phyloP scores from a whole-genome alignment of 192 early-diverging fungal species.

The Dispira parvispora region DNA sequence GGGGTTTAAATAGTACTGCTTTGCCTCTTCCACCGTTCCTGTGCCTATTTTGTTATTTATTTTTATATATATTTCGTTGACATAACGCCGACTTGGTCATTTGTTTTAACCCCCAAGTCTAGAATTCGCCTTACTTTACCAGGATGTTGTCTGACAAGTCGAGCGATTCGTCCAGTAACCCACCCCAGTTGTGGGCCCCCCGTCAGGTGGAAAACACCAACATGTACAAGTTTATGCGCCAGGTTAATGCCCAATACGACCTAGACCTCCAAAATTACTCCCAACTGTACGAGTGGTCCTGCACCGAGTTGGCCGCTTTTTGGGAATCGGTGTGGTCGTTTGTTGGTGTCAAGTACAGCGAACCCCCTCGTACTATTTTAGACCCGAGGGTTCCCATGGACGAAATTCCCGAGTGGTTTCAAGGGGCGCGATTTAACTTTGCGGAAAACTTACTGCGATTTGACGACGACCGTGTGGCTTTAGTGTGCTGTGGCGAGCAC shows the following conservation, averaged over 20 bases:
- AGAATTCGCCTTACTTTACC: neutral
- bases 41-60: no score
- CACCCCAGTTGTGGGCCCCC: neutral
- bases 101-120: no score
- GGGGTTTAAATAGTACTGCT: no score
- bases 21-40: no score
- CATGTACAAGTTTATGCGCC: slow-evolving; percentile 8
- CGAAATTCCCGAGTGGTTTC: slow-evolving; percentile 81
- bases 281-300: slow-evolving; percentile 75
- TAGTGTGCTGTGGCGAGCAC: slow-evolving; percentile 19
- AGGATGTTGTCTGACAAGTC: no score
- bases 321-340: slow-evolving; percentile 82
- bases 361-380: slow-evolving; percentile 30
- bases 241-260: slow-evolving; percentile 1
- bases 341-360: slow-evolving; percentile 18
- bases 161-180: slow-evolving; percentile 3
- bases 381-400: slow-evolving; percentile 62
- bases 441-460: slow-evolving; percentile 71
- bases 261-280: slow-evolving; percentile 35
- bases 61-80: no score
- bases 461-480: slow-evolving; percentile 21
- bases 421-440: slow-evolving; percentile 71
- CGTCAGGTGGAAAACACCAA: slow-evolving; percentile 8
- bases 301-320: slow-evolving; percentile 52
- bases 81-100: no score